Conservation (phyloP, 148 eudicot genomes). For the Linanthus parryae region DNA sequence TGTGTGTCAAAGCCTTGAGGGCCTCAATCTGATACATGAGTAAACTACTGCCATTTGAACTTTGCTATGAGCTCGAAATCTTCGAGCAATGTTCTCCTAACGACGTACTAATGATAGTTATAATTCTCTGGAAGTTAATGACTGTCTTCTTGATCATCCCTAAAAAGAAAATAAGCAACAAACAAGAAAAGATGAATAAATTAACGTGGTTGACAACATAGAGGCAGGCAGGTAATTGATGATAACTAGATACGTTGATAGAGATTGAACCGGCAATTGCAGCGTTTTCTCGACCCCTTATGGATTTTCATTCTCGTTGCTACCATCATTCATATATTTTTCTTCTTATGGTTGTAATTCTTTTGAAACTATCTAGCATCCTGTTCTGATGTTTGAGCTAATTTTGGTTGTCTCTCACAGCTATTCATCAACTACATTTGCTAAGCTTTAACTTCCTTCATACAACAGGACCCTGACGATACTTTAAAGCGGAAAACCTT, state of each 20-base stretch:
- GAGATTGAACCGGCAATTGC: not conserved
- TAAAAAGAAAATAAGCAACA: no score
- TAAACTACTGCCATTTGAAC: no score
- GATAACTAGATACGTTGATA: not conserved
- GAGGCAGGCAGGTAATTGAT: no score
- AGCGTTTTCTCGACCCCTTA: not conserved
- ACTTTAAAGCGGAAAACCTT: constrained; percentile 96
- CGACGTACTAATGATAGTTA: no score
- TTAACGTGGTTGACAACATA: no score
- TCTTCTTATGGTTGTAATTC: not conserved
- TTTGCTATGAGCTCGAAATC: no score
- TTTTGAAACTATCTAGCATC: not conserved
- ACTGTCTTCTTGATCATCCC: no score
- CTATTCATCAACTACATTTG: not conserved
- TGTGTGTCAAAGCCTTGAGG: no score
- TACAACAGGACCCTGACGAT: constrained; percentile 92
- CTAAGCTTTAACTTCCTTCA: constrained; percentile 15
- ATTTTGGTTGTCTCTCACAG: not conserved
- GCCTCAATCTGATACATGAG: no score
- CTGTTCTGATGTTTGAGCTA: not conserved
- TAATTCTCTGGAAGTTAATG: no score
- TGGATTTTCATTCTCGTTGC: not conserved
- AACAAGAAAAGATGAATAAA: no score
- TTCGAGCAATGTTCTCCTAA: no score
- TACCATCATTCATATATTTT: not conserved